Base-by-base conservation (phyloP, 805 yeast species). In the Wickerhamomyces rabaulensis region DNA sequence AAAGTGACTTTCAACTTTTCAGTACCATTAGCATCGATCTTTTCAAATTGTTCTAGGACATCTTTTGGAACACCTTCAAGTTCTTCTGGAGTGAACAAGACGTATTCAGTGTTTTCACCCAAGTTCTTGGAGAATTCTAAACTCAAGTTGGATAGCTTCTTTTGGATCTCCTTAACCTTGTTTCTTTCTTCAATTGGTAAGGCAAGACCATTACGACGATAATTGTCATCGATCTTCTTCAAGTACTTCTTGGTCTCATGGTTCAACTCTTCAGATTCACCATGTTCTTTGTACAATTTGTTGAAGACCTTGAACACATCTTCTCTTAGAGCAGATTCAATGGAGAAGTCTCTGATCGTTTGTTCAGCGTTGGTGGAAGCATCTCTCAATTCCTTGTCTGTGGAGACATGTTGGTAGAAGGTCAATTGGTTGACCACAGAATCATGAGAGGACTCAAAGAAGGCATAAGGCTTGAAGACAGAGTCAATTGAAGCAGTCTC, bases 11-110 rank as follows among this genome's bases (percentile, higher is more conserved):
- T 83, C 53, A 63, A 70, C 50, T 62, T 63, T 4, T 39, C 46
- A 5, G n/a, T 21, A 16, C 66, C 72, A 19, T 68, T 74, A 10
- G 65, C 66, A 31, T 67, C 66, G 21, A 70, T 67, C 47, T 64
- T 66, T 45, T 75, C 84, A 57, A 81, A 83, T 58, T 76, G 84
- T 17, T 72, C 73, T 53, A 85, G 54, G 3, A 78, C 78, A 47
- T 78, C 79, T 36, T 74, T 73, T 2, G 95, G 91, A 39, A 88
- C 84, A 36, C 96, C 96, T 9, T 72, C 76, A 39, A 88, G 70
- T 60, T 88, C 83, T 44, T 82, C 82, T 47, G 63, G 65, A 35
- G 89, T 74, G 63, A 87, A 86, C 22, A 72, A 52, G 27, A 84
- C 56, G 55, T 58, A 78, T 29, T 79, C 91, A 16, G 76, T 76